Percentiles rank a stretch among this genome's conserved stretches.
Conservation (phyloP, 345 rosid species). For the Leavenworthia alabamica region DNA sequence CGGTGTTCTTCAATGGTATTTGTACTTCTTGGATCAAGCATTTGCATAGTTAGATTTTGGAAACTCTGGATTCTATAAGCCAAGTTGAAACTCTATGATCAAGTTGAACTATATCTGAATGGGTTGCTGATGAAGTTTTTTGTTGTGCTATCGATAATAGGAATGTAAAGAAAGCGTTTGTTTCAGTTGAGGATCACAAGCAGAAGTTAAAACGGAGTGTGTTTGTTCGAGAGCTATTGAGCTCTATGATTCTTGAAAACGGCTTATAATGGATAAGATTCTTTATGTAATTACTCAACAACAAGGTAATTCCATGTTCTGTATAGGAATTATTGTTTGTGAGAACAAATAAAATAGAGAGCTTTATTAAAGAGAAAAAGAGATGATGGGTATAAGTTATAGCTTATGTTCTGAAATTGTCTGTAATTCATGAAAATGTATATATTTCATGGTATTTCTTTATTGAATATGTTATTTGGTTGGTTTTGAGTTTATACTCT, state of each 20-base stretch:
- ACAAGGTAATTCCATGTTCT: background rate
- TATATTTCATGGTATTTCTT: background rate
- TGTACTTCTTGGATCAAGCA: background rate
- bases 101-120: background rate
- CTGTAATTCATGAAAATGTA: conserved; percentile 9
- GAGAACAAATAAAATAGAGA: conserved; percentile 7
- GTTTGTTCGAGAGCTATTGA: conserved; percentile 57
- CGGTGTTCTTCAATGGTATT: background rate
- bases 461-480: background rate
- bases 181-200: conserved; percentile 68
- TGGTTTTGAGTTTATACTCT: background rate
- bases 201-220: conserved; percentile 64
- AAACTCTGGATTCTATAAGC: background rate
- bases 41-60: background rate
- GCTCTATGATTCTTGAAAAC: conserved; percentile 55
- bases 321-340: background rate
- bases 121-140: conserved; percentile 1
- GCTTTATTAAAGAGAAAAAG: conserved; percentile 4
- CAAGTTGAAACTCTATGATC: background rate
- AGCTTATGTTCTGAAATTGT: background rate
- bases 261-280: conserved; percentile 36
- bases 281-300: background rate
- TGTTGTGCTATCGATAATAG: conserved; percentile 27
- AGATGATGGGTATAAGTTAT: background rate
- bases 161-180: conserved; percentile 40